Evolutionary conservation across 2,329 filamentous ascomycete genomes (phyloP), one percentile per base, ranked within the genome.

Genomic region (Aspergillus sp.): DNA sequence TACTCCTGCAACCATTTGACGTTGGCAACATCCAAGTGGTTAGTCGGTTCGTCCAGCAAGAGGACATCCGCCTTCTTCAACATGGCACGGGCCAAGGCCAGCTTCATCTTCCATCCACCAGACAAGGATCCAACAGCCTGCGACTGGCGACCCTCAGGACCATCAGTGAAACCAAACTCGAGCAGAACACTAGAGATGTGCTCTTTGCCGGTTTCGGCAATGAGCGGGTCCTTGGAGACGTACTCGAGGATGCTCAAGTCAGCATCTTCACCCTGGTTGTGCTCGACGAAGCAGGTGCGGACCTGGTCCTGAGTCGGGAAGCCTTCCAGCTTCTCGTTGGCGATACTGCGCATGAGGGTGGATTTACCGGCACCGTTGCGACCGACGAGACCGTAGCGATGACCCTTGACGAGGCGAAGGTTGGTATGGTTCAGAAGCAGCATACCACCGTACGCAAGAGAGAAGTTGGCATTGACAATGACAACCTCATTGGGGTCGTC

Each of bases 61-160:
- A 98, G 80, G 44, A 98, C 90, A 67, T 98, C 93, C n/a, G 93
- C 91, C 64, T 85, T 87, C 78, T 93, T 88, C 62, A 98, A 80
- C 90, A 98, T 97, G 55, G 93, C 93, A 62, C 93, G 83, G 45
- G 93, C 93, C 69, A 98, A 74, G 56, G 93, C 93, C 52, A 98
- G 76, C 83, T 98, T 98, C 93, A 98, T 98, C 81, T 97, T 97
- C 93, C 93, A 98, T 66, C 93, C 93, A 73, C 93, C 93, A 39
- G 93, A 97, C 32, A 98, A 74, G 17, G 91, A 96, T 59, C 93
- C 93, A 50, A 98, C 93, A 60, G 86, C 88, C 67, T 96, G 83
- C 5, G 84, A 80, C 70, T 97, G 93, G 51, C 89, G 83, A 50
- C 91, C 93, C 57, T 93, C 87, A 0, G 90, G 89, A 2, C 91